Evolutionary conservation across 768 basidiomycete genomes (phyloP), one percentile per base, ranked within the genome.

Genomic region (Lentinus brumalis): DNA sequence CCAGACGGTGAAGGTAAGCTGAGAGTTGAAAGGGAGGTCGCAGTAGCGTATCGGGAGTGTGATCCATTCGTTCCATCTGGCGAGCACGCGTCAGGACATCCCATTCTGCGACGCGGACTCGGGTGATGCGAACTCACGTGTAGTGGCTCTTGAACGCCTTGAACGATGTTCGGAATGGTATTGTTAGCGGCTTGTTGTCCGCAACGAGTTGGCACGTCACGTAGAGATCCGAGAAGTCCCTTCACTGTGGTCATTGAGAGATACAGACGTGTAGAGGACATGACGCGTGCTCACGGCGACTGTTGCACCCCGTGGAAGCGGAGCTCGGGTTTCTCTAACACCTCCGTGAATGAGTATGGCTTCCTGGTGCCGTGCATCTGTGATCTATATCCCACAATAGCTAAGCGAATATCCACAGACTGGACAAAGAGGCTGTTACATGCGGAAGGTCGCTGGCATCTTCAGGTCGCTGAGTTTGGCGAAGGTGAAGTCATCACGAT

Each of bases 1-100:
- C 92, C 94, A 98, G 7, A 98, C 89, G 0, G 97, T 98, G 69
- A 98, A 91, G 0, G 91, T 89, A 53, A 99, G 81, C 68, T 97
- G 95, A 1, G 94, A 87, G 71, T 79, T 89, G 50, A 94, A 75
- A 0, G 94, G 94, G n/a, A 99, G 79, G 70, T 97, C 95, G 62
- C 94, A 94, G 66, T 96, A 97, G 31, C 88, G 87, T 69, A 97
- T 92, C 0, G 96, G 96, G 11, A 98, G 77, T 0, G 90, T 88
- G 42, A 99, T 86, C 85, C 89, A 91, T 78, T 98, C 94, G 70
- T 98, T 98, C 96, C 96, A 99, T 31, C 91, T 94, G 50, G 7
- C 29, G 16, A 44, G 16, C 30, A 56, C 60, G 14, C 26, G 55
- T 39, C 49, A 52, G 46, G 26, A 57, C 21, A 50, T 51, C 2